Evolutionary conservation across 306 rosid species (phyloP).

Genomic region (Cercis canadensis): DNA sequence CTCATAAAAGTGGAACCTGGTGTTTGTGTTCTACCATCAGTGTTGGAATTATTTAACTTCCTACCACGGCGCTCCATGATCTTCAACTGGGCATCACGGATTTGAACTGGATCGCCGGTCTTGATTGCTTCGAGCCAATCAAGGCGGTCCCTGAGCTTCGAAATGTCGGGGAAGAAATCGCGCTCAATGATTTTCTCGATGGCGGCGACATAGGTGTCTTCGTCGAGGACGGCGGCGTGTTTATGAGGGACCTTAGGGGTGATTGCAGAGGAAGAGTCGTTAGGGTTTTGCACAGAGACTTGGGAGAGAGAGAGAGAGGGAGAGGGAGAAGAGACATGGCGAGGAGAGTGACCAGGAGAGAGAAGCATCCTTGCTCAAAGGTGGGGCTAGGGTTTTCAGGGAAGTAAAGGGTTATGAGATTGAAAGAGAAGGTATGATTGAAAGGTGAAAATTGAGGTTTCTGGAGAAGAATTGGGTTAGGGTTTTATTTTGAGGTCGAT

Average conservation of each 20-base stretch:
- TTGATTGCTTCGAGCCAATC: conserved; percentile 93
- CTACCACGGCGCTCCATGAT: conserved; percentile 82
- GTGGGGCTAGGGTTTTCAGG: conserved; percentile 4
- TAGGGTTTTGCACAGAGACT: conserved; percentile 46
- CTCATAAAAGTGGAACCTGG: conserved; percentile 88
- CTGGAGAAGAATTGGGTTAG: conserved; percentile 11
- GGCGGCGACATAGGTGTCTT: conserved; percentile 82
- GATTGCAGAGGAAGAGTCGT: conserved; percentile 39
- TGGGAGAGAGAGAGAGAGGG: conserved; percentile 54
- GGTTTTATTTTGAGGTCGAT: neutral
- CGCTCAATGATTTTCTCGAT: conserved; percentile 96
- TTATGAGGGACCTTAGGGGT: conserved; percentile 35
- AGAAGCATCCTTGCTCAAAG: conserved; percentile 64
- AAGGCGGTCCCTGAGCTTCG: conserved; percentile 97
- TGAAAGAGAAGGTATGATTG: neutral
- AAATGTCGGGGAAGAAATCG: conserved; percentile 93
- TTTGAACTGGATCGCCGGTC: conserved; percentile 78
- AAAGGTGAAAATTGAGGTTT: conserved; percentile 9
- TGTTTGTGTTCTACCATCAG: conserved; percentile 64
- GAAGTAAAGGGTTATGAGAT: neutral
- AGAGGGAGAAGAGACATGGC: conserved; percentile 81
- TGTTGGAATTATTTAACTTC: conserved; percentile 55
- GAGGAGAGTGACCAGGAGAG: conserved; percentile 95
- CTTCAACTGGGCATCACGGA: conserved; percentile 94
- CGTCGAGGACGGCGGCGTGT: conserved; percentile 69